Evolutionary conservation across 2,329 filamentous ascomycete genomes (phyloP), one percentile per base, ranked within the genome.

Genomic region (Drechslerella coelobrocha): DNA sequence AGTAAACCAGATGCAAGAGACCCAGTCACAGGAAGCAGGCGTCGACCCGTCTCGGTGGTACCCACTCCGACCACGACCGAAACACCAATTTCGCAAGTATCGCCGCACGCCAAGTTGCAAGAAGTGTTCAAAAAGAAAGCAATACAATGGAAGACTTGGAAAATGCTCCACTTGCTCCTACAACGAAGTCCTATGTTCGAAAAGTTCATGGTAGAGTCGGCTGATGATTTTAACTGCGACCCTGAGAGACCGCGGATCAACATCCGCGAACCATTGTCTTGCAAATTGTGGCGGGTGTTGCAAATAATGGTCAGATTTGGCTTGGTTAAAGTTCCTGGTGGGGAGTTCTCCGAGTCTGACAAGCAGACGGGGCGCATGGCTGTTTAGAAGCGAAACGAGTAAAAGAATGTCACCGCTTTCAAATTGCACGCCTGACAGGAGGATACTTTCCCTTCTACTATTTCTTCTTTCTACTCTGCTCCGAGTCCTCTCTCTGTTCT

Each of bases 81-180:
- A 2, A 10, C 41, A 21, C n/a, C 41, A 4, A 6, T 8, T 3
- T 9, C 41, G 8, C 5, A n/a, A 45, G 10, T 45, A 21, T 17
- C 24, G 9, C 26, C 17, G 9, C 24, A 34, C 10, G 39, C 34
- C 21, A 59, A 23, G 24, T 3, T 59, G 12, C 39, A 48, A 10
- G 26, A 23, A 1, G 19, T 59, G 24, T 37, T 59, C 26, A 24
- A 48, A 21, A 48, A 34, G 26, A 23, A 24, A 10, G 24, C 10
- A 2, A 37, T 31, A 19, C 24, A 59, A 26, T 59, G 54, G 54
- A 59, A 59, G 41, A 24, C 26, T 2, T 59, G 54, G 41, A 59
- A 59, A 34, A 4, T 48, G 41, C 9, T 59, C 14, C 26, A 59
- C 9, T 2, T 37, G 26, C 54, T 59, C 14, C 12, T 24, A 26